Conservation (phyloP, 1,284 basidiomycete genomes). For the Trametes sp. region DNA sequence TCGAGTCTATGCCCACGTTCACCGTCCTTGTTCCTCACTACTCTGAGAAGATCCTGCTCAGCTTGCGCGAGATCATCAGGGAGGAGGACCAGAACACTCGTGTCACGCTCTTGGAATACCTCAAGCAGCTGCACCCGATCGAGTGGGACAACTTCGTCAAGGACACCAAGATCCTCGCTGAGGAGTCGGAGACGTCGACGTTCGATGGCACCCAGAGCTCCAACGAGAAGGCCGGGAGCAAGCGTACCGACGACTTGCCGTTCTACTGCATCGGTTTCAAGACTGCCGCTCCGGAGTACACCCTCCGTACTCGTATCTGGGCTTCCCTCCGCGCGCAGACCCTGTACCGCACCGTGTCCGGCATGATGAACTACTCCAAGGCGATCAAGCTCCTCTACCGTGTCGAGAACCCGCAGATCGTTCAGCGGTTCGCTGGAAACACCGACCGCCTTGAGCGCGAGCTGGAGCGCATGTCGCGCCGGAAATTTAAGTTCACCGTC, state of each 20-base stretch:
- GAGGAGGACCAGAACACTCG: slow-evolving; percentile 97
- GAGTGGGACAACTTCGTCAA: slow-evolving; percentile 99
- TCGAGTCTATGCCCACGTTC: slow-evolving; percentile 98
- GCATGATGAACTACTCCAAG: slow-evolving; percentile 99
- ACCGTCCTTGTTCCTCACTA: slow-evolving; percentile 97
- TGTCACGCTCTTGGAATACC: slow-evolving; percentile 93
- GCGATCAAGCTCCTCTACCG: slow-evolving; percentile 99
- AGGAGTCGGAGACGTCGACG: slow-evolving; percentile 66
- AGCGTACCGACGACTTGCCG: slow-evolving; percentile 92
- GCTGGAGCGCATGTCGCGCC: slow-evolving; percentile 94
- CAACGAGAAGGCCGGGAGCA: slow-evolving; percentile 75
- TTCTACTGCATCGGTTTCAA: slow-evolving; percentile 99
- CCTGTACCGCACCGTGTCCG: slow-evolving; percentile 99
- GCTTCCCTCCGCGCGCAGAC: slow-evolving; percentile 98
- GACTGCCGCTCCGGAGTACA: slow-evolving; percentile 98
- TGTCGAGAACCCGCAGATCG: slow-evolving; percentile 99
- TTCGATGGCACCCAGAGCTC: slow-evolving; percentile 67
- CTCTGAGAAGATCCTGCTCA: slow-evolving; percentile 95
- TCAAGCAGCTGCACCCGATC: slow-evolving; percentile 98
- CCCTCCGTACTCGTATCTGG: slow-evolving; percentile 99
- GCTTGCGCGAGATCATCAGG: slow-evolving; percentile 94
- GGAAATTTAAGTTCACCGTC: slow-evolving; percentile 99
- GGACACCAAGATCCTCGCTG: slow-evolving; percentile 99
- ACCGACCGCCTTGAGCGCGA: slow-evolving; percentile 97
- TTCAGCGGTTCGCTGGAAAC: slow-evolving; percentile 96